Base-by-base conservation (phyloP, 1,284 basidiomycete species). In the Rhodotorula sp. region DNA sequence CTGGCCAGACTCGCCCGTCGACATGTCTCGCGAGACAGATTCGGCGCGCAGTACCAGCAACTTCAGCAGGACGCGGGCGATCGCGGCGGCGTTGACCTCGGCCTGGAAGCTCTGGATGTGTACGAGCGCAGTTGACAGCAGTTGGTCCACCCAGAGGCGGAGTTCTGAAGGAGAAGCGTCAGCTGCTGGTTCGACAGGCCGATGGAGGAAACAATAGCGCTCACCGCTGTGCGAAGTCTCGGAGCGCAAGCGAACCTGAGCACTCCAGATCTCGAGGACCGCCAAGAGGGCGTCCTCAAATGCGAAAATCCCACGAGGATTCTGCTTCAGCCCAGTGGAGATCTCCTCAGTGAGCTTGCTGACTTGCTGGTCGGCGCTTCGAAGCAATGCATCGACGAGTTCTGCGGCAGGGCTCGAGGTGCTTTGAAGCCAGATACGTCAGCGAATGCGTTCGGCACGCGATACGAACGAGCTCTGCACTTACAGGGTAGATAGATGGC, bases 51-150 rank as follows among this genome's bases (percentile, higher is more conserved):
- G 26, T 12, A 34, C 29, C 4, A 34, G 48, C 6, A 62, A 49
- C 51, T 62, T 67, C 3, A 49, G n/a, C 7, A 71, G 46, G 5
- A 43, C 49, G 21, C 65, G 16, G 3, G 23, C 12, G n/a, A 73
- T 48, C 0, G 58, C 58, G 31, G 48, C 20, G 20, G 39, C 39
- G 39, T 43, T 43, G 39, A 12, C 39, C 39, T 43, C 39, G 8
- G 39, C 39, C 39, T 43, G 39, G 39, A 43, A 43, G 39, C 39
- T 43, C 39, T 43, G 39, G 12, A 43, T 43, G 10, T 43, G 39
- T 14, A 52, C 3, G 10, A 52, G 21, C 23, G 51, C 51, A 8
- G 51, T 23, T n/a, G 51, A 52, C 21, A 52, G 51, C 51, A 52
- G 51, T 5, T 52, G 51, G 23, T 52, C 51, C 12, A 52, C 39